These are phyloP conservation scores for Penicillium sp. DNA, from an alignment of 2,329 filamentous ascomycete species.

Conservation along the genomic window DNA sequence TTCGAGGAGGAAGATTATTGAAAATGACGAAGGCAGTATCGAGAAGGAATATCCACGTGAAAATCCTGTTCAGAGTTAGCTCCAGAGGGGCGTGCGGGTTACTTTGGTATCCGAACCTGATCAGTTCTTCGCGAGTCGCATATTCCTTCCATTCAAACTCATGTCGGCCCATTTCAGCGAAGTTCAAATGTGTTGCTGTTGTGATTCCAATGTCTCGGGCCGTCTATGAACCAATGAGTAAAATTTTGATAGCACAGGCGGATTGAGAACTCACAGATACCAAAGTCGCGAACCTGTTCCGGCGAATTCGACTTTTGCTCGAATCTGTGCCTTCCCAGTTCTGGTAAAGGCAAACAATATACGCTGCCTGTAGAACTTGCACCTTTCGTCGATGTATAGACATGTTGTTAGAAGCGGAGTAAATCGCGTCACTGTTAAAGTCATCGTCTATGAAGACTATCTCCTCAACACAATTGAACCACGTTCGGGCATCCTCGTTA, in stretches of 20 bases:
- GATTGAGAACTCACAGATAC: constrained; percentile 40
- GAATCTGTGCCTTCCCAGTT: constrained; percentile 48
- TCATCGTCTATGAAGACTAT: constrained; percentile 47
- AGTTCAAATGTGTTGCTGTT: constrained; percentile 37
- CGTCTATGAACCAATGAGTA: constrained; percentile 22
- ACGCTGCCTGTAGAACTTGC: constrained; percentile 47
- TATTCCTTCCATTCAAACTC: constrained; percentile 45
- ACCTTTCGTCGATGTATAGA: constrained; percentile 34
- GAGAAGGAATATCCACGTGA: constrained; percentile 47
- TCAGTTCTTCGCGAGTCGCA: constrained; percentile 43
- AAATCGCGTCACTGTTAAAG: constrained; percentile 40
- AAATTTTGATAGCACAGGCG: not conserved
- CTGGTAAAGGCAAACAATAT: constrained; percentile 48
- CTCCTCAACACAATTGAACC: constrained; percentile 49
- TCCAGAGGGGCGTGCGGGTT: not conserved
- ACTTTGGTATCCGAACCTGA: constrained; percentile 31
- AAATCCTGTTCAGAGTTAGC: constrained; percentile 18
- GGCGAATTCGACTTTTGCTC: constrained; percentile 44
- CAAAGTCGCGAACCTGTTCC: constrained; percentile 43
- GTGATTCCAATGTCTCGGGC: constrained; percentile 42
- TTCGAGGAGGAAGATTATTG: constrained; percentile 50
- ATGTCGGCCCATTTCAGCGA: constrained; percentile 31
- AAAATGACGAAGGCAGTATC: constrained; percentile 52
- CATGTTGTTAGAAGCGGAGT: constrained; percentile 20
- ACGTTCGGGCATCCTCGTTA: constrained; percentile 40